These are phyloP conservation scores for Apophysomyces elegans DNA, from an alignment of 371 early-diverging fungal genomes.

Conservation along the genomic window DNA sequence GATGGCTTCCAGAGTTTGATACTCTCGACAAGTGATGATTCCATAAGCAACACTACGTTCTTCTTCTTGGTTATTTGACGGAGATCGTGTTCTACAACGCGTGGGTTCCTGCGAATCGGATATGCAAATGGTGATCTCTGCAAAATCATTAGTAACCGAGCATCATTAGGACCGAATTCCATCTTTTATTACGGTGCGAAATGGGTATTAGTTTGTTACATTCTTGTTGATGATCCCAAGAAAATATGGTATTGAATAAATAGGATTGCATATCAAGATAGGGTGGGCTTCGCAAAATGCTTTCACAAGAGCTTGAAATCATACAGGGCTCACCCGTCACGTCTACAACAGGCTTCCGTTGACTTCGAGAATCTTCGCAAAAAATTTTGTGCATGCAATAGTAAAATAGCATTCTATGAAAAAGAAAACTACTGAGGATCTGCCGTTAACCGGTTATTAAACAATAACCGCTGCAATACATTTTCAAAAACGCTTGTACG, in stretches of 20 bases:
- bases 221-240: background rate
- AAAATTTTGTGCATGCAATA: too few relatives aligned
- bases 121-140: background rate
- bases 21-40: constrained; percentile 9
- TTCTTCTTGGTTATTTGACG: too few relatives aligned
- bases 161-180: background rate
- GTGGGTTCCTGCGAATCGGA: background rate
- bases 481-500: too few relatives aligned
- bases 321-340: background rate
- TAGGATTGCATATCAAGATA: background rate
- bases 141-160: background rate
- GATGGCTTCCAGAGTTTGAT: constrained; percentile 17
- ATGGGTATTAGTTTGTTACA: background rate
- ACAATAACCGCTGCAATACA: background rate
- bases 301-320: background rate
- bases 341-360: background rate
- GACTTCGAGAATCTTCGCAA: too few relatives aligned
- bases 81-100: background rate
- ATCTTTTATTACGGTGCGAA: background rate
- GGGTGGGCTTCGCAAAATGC: too few relatives aligned
- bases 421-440: too few relatives aligned
- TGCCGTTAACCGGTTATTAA: background rate
- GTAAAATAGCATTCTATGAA: too few relatives aligned
- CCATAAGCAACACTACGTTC: background rate
- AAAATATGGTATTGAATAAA: background rate